phyloP scores from a whole-genome alignment of 75 land plant genomes.

The Selaginella tamariscina region DNA sequence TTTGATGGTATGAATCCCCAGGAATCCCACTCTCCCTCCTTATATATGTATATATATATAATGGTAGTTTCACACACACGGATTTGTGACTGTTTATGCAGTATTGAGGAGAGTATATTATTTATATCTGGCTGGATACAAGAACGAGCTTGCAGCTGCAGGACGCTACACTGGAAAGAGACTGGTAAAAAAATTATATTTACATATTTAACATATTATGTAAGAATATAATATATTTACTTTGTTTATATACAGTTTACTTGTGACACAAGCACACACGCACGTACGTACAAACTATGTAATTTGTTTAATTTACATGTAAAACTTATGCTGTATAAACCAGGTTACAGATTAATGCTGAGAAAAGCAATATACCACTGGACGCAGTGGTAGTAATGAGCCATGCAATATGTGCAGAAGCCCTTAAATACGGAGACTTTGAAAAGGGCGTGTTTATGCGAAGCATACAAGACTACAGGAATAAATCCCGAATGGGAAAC shows the following conservation, averaged over 20 bases:
- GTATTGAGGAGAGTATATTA: conserved; percentile 32
- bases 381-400: conserved; percentile 26
- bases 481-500: conserved; percentile 26
- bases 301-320: too few species aligned
- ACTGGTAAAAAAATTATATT: conserved; percentile 31
- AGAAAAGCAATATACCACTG: conserved; percentile 29
- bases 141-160: conserved; percentile 29
- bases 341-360: conserved; percentile 14
- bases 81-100: conserved; percentile 6
- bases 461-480: conserved; percentile 22
- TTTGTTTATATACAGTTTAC: too few species aligned
- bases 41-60: too few species aligned
- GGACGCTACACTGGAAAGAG: conserved; percentile 37
- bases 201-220: too few species aligned
- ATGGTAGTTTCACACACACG: neutral
- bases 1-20: conserved; percentile 20
- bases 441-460: conserved; percentile 24
- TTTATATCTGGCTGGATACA: conserved; percentile 43
- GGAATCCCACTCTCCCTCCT: too few species aligned
- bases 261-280: too few species aligned
- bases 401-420: conserved; percentile 22
- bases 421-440: conserved; percentile 34
- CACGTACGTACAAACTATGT: too few species aligned
- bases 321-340: neutral
- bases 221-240: too few species aligned